Evolutionary conservation across 2,329 filamentous ascomycete genomes (phyloP).

Genomic region (Neonectria faginata): DNA sequence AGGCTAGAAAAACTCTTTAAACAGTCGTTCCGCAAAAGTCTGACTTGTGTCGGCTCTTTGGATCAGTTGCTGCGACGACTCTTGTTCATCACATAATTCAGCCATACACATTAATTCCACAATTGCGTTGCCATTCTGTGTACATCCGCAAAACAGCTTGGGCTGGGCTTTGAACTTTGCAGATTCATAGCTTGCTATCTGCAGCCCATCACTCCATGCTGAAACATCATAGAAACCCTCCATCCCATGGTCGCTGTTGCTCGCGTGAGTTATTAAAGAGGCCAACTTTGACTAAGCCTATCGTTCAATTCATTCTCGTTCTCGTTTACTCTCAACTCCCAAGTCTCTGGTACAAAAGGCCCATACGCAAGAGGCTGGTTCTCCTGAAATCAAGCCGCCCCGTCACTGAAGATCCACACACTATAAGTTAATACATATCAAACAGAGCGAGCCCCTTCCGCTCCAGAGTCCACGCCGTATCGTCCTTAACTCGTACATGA

Average conservation of each 20-base stretch:
- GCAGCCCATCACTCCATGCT: too few species aligned
- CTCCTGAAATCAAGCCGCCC: background rate
- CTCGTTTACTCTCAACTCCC: background rate
- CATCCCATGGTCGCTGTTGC: background rate
- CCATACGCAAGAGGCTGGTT: background rate
- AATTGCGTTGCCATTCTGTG: background rate
- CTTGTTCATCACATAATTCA: background rate
- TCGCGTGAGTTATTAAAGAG: background rate
- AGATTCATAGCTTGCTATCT: too few species aligned
- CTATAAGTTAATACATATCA: background rate
- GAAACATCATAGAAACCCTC: background rate
- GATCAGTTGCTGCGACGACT: background rate
- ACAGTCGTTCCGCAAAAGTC: too few species aligned
- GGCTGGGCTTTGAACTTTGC: too few species aligned
- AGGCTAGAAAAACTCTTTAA: too few species aligned
- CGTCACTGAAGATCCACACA: background rate
- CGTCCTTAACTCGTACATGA: background rate
- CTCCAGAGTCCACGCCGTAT: background rate
- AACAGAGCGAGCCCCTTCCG: background rate
- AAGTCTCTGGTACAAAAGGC: background rate
- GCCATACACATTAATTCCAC: background rate
- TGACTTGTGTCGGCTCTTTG: background rate
- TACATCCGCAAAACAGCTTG: background rate
- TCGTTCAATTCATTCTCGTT: background rate
- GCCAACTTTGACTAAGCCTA: background rate